Evolutionary conservation across 768 basidiomycete species (phyloP).

Genomic region (Tylopilus felleus): DNA sequence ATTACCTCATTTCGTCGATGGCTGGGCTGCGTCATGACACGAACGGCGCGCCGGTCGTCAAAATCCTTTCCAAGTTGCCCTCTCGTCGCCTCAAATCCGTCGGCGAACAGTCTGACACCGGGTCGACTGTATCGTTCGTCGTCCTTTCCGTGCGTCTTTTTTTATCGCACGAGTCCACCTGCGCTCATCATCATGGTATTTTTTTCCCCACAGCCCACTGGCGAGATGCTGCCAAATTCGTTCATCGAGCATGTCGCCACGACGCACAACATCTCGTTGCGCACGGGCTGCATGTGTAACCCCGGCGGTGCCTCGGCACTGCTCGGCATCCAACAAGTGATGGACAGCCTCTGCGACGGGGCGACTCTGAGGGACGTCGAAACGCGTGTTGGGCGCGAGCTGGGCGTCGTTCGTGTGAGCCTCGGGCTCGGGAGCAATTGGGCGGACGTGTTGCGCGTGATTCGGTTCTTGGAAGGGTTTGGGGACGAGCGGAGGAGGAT

Average conservation of each 20-base stretch:
- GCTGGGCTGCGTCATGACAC: slow-evolving; percentile 56
- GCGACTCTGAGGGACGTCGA: slow-evolving; percentile 64
- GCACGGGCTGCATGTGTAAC: slow-evolving; percentile 88
- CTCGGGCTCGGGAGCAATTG: slow-evolving; percentile 78
- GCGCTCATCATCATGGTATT: not conserved
- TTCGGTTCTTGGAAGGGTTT: slow-evolving; percentile 47
- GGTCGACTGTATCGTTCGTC: slow-evolving; percentile 61
- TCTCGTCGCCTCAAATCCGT: slow-evolving; percentile 49
- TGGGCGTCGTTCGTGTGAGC: slow-evolving; percentile 74
- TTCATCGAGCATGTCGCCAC: slow-evolving; percentile 73
- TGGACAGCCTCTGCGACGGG: slow-evolving; percentile 57
- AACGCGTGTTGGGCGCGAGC: slow-evolving; percentile 57
- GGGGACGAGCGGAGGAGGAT: slow-evolving; percentile 36
- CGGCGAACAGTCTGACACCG: slow-evolving; percentile 64
- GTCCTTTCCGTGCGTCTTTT: slow-evolving; percentile 54
- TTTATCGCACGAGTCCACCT: not conserved
- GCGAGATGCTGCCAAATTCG: slow-evolving; percentile 65
- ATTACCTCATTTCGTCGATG: slow-evolving; percentile 59
- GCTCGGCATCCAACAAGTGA: slow-evolving; percentile 61
- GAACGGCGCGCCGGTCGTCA: slow-evolving; percentile 57
- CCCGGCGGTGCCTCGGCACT: slow-evolving; percentile 77
- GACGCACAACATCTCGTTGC: slow-evolving; percentile 62
- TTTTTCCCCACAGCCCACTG: slow-evolving; percentile 48
- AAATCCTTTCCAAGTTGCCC: slow-evolving; percentile 65
- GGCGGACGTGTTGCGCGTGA: slow-evolving; percentile 63